Evolutionary conservation across 768 basidiomycete species (phyloP).

Genomic region (Rhizopogon vinicolor): DNA sequence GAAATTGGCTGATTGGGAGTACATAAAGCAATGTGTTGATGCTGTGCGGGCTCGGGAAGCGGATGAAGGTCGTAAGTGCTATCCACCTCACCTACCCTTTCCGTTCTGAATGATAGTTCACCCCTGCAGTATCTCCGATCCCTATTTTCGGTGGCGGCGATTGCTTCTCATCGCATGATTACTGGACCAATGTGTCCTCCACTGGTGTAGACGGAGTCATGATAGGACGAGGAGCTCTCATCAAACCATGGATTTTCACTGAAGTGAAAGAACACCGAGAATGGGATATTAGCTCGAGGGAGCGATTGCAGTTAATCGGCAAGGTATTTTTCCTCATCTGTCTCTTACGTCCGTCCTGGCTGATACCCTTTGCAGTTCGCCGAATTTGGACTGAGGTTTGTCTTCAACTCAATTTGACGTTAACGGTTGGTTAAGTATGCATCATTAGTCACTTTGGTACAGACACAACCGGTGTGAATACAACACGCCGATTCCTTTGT

Average conservation of each 20-base stretch:
- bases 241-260: conserved; percentile 96
- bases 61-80: conserved; percentile 62
- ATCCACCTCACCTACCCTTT: neutral
- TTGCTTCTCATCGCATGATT: conserved; percentile 83
- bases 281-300: conserved; percentile 88
- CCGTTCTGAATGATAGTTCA: neutral
- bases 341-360: neutral
- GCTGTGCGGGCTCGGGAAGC: conserved; percentile 67
- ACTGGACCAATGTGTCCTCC: conserved; percentile 71
- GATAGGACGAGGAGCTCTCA: conserved; percentile 91
- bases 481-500: conserved; percentile 88
- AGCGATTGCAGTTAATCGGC: conserved; percentile 74
- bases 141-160: conserved; percentile 98
- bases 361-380: conserved; percentile 51
- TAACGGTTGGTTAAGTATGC: neutral
- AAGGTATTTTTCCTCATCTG: conserved; percentile 42
- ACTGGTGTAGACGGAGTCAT: conserved; percentile 92
- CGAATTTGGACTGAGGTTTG: conserved; percentile 75
- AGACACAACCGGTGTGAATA: conserved; percentile 86
- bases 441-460: conserved; percentile 70
- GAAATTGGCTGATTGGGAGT: conserved; percentile 90
- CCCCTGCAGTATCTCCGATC: conserved; percentile 60
- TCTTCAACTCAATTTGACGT: neutral
- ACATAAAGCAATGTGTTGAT: conserved; percentile 84
- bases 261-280: conserved; percentile 90